A percentile compares a stretch with the other conserved stretches of the same genome.
Conservation (phyloP, 2,329 filamentous ascomycete species). For the Elsinoe australis region DNA sequence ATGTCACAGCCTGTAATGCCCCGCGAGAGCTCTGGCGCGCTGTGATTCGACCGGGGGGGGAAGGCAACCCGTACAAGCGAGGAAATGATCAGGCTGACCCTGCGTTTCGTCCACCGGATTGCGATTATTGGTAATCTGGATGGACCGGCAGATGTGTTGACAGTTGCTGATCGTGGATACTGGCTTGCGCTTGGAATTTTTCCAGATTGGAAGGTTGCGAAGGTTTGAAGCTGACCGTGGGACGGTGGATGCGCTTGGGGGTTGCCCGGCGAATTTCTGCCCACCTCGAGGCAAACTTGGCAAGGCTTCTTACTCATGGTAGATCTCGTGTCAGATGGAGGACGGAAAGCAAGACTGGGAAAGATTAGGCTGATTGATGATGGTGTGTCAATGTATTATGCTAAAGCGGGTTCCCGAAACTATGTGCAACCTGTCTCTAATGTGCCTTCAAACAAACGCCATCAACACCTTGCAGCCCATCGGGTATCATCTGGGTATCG, state of each 20-base stretch:
- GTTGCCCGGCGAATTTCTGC: neutral
- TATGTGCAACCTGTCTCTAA: too few relatives aligned
- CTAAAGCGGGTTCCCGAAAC: too few relatives aligned
- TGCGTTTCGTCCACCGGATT: neutral
- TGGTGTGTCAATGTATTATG: too few relatives aligned
- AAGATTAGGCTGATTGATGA: neutral
- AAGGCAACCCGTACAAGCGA: neutral
- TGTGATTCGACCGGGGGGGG: neutral
- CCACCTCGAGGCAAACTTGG: neutral
- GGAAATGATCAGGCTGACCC: conserved; percentile 5
- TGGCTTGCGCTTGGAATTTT: neutral
- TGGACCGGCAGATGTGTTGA: neutral
- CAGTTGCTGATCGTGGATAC: neutral
- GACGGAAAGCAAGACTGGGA: too few relatives aligned
- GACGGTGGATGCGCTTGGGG: neutral
- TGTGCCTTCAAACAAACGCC: too few relatives aligned
- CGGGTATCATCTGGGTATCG: too few relatives aligned
- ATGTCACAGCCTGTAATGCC: conserved; percentile 14
- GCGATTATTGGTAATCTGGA: conserved; percentile 1
- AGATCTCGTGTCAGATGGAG: neutral
- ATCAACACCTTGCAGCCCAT: too few relatives aligned
- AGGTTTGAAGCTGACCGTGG: conserved; percentile 1
- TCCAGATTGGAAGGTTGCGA: conserved; percentile 12
- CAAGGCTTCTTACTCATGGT: conserved; percentile 5
- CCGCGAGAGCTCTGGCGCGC: neutral